A percentile compares a stretch with the other conserved stretches of the same genome.
Evolutionary conservation across 257 asterid species (phyloP).

Genomic region (Solanum sparsipilum): DNA sequence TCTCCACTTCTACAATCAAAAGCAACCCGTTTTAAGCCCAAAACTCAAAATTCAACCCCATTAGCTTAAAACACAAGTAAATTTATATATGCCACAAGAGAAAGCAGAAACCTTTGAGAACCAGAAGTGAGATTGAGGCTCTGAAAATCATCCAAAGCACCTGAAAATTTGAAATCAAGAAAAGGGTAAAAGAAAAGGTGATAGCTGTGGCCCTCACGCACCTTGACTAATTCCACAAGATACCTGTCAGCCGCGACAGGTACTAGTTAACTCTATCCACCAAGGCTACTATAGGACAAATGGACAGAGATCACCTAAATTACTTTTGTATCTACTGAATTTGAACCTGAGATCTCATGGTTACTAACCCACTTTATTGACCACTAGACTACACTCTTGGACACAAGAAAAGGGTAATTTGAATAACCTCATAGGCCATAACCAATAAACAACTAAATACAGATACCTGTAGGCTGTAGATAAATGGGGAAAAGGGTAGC

Average conservation of each 20-base stretch:
- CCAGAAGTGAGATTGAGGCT: constrained; percentile 71
- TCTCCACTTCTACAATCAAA: constrained; percentile 27
- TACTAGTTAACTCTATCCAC: too few species aligned
- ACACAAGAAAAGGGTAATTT: background rate
- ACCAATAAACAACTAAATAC: background rate
- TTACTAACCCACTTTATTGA: too few species aligned
- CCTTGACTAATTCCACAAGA: too few species aligned
- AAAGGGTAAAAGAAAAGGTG: background rate
- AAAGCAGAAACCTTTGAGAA: constrained; percentile 49
- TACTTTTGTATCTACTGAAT: too few species aligned
- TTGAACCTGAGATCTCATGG: too few species aligned
- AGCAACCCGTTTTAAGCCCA: background rate
- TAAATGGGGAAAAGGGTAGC: background rate
- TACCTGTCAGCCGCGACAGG: too few species aligned
- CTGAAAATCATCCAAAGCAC: constrained; percentile 99
- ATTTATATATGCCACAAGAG: background rate
- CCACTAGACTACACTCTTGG: too few species aligned
- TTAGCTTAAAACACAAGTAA: background rate
- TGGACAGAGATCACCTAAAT: too few species aligned
- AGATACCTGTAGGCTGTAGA: background rate
- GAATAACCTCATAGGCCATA: background rate
- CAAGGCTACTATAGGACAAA: too few species aligned
- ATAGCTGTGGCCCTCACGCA: too few species aligned
- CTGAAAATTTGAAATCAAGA: constrained; percentile 28
- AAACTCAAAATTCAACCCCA: background rate